These are phyloP conservation scores for Pseudogymnoascus pannorum DNA, from an alignment of 2,329 filamentous ascomycete genomes.

Conservation along the genomic window DNA sequence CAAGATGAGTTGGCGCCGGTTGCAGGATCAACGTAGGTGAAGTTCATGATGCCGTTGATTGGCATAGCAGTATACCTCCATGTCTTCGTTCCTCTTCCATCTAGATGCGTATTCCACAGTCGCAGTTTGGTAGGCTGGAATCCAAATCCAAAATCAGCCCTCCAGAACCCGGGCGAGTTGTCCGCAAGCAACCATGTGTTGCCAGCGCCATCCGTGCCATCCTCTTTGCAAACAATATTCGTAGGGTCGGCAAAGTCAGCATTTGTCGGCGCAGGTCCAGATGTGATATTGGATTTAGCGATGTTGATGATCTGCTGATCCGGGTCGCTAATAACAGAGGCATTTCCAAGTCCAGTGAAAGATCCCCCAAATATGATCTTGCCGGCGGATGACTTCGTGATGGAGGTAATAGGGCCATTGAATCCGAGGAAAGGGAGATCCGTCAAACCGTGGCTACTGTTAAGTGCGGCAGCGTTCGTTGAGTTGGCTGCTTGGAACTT, in stretches of 20 bases:
- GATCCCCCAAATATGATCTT: constrained; percentile 88
- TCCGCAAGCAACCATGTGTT: constrained; percentile 78
- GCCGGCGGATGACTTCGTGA: constrained; percentile 69
- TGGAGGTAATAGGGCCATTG: constrained; percentile 84
- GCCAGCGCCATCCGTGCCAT: constrained; percentile 58
- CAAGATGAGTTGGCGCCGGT: constrained; percentile 64
- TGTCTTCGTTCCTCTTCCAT: constrained; percentile 79
- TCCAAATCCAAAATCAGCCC: constrained; percentile 71
- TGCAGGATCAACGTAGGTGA: constrained; percentile 76
- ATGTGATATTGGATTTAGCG: constrained; percentile 64
- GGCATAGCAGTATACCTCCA: constrained; percentile 83
- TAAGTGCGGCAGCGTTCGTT: constrained; percentile 84
- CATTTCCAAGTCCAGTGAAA: constrained; percentile 83
- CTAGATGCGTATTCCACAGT: constrained; percentile 77
- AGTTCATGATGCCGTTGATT: constrained; percentile 88
- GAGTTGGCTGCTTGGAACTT: constrained; percentile 74
- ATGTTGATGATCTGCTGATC: constrained; percentile 81
- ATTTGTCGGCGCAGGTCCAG: constrained; percentile 52
- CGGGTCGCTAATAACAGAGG: constrained; percentile 56
- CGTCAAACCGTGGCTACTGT: constrained; percentile 58
- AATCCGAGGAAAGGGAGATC: constrained; percentile 88
- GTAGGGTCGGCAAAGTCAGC: constrained; percentile 65
- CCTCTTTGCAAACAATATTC: constrained; percentile 75
- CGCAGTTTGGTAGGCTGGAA: constrained; percentile 83
- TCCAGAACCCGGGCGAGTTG: constrained; percentile 70